Evolutionary conservation across 1,284 basidiomycete genomes (phyloP).

Genomic region (Pseudozyma hubeiensis): DNA sequence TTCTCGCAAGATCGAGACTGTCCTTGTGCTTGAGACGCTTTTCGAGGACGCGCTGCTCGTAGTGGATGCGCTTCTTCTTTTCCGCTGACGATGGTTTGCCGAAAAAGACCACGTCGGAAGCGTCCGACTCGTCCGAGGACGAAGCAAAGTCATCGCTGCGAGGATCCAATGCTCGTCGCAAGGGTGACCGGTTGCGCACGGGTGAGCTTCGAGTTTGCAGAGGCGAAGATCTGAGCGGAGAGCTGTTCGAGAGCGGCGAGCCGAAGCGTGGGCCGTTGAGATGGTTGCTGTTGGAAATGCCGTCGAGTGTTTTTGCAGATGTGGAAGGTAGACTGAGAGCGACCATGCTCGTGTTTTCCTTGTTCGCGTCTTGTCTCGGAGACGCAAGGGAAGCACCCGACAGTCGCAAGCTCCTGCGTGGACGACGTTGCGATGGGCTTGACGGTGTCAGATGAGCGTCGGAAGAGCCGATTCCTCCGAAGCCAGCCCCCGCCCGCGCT

Average conservation of each 20-base stretch:
- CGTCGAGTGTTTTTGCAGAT: conserved; percentile 32
- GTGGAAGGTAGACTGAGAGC: conserved; percentile 16
- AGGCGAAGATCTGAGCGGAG: conserved; percentile 19
- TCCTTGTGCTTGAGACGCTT: conserved; percentile 49
- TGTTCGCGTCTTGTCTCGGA: conserved; percentile 16
- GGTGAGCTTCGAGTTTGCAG: conserved; percentile 27
- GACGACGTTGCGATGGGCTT: conserved; percentile 13
- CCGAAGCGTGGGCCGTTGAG: conserved; percentile 4
- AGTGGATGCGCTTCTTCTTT: conserved; percentile 47
- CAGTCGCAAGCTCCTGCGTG: conserved; percentile 33
- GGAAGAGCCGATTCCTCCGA: not conserved
- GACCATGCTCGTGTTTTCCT: conserved; percentile 17
- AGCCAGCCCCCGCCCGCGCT: not conserved
- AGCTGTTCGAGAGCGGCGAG: conserved; percentile 11
- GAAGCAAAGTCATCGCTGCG: conserved; percentile 23
- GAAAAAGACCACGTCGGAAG: conserved; percentile 47
- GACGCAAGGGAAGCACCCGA: conserved; percentile 22
- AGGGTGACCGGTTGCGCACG: conserved; percentile 10
- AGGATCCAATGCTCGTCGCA: conserved; percentile 8
- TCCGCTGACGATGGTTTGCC: conserved; percentile 49
- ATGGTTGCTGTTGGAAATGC: conserved; percentile 7
- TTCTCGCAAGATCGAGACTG: conserved; percentile 45
- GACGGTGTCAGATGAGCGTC: conserved; percentile 11
- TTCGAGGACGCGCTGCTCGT: conserved; percentile 44
- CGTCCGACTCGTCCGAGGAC: conserved; percentile 43